phyloP scores from a whole-genome alignment of 2,329 filamentous ascomycete genomes.

The Teratosphaeria nubilosa region DNA sequence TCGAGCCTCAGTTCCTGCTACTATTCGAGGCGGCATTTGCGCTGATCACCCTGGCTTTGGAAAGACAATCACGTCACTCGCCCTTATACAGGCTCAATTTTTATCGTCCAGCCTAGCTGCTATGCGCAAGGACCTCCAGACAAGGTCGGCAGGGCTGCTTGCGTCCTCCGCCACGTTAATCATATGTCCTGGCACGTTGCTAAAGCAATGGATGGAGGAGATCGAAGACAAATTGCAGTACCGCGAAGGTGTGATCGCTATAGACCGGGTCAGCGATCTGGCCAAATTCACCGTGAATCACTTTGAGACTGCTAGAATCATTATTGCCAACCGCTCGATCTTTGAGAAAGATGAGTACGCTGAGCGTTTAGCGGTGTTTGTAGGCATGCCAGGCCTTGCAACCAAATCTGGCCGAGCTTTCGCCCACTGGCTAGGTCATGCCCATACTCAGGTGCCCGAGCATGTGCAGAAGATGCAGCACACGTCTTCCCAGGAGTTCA shows the following conservation, averaged over 20 bases:
- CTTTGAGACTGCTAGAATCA: constrained; percentile 42
- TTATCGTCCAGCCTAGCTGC: constrained; percentile 4
- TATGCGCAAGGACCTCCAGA: constrained; percentile 4
- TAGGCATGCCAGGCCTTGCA: constrained; percentile 36
- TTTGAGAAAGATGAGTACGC: constrained; percentile 41
- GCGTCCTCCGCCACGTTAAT: constrained; percentile 49
- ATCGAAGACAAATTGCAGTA: constrained; percentile 37
- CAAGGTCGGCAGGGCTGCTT: constrained; percentile 25
- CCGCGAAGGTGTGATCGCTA: constrained; percentile 29
- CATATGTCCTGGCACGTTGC: constrained; percentile 46
- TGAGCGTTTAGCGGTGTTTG: constrained; percentile 39
- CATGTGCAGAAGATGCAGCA: constrained; percentile 30
- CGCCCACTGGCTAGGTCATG: constrained; percentile 43
- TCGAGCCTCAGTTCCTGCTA: constrained; percentile 31
- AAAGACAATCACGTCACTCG: constrained; percentile 53
- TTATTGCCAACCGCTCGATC: constrained; percentile 45
- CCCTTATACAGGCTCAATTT: constrained; percentile 42
- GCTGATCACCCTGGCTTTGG: constrained; percentile 58
- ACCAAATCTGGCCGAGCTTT: constrained; percentile 35
- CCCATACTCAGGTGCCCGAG: constrained; percentile 31
- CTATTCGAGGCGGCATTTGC: constrained; percentile 49
- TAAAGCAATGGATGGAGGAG: constrained; percentile 50
- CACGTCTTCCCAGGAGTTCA: constrained; percentile 23
- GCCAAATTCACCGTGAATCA: constrained; percentile 32
- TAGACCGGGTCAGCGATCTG: constrained; percentile 33